A percentile compares a stretch with the other conserved stretches of the same genome.
Evolutionary conservation across 768 basidiomycete species (phyloP).

Genomic region (Antrodiella citrinella): DNA sequence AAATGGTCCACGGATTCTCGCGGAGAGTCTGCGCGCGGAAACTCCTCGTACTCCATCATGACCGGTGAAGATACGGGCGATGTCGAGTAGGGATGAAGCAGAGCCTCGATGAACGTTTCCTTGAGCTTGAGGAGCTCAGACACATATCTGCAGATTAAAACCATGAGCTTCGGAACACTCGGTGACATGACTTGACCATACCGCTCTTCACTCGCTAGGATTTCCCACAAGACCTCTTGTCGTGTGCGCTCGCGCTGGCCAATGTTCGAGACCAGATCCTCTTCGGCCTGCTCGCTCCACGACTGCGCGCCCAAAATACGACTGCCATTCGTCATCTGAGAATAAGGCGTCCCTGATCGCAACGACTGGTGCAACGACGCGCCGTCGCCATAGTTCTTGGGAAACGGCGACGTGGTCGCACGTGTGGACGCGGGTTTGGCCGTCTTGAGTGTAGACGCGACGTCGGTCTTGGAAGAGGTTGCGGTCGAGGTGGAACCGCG

Average conservation of each 20-base stretch:
- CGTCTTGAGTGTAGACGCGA: slow-evolving; percentile 34
- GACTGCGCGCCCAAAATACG: slow-evolving; percentile 71
- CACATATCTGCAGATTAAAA: slow-evolving; percentile 62
- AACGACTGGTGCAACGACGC: slow-evolving; percentile 55
- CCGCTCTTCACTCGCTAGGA: slow-evolving; percentile 94
- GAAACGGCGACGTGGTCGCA: slow-evolving; percentile 48
- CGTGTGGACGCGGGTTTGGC: slow-evolving; percentile 53
- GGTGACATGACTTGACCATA: slow-evolving; percentile 22
- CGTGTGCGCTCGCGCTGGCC: slow-evolving; percentile 92
- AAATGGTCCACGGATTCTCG: slow-evolving; percentile 66
- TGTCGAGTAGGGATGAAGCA: slow-evolving; percentile 77
- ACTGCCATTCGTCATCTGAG: slow-evolving; percentile 64
- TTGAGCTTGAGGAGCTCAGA: slow-evolving; percentile 86
- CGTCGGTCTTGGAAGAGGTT: slow-evolving; percentile 60
- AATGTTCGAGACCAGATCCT: slow-evolving; percentile 86
- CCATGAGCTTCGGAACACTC: neutral
- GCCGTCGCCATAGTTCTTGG: slow-evolving; percentile 39
- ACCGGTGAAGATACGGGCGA: slow-evolving; percentile 49
- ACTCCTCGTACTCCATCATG: slow-evolving; percentile 62
- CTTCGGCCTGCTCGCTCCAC: slow-evolving; percentile 94
- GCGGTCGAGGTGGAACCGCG: slow-evolving; percentile 60
- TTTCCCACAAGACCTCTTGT: slow-evolving; percentile 95
- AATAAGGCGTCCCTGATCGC: slow-evolving; percentile 77
- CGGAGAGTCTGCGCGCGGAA: slow-evolving; percentile 52
- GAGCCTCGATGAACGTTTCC: slow-evolving; percentile 85